Evolutionary conservation across 768 basidiomycete genomes (phyloP), one percentile per base, ranked within the genome.

Genomic region (Phanerochaete sordida): DNA sequence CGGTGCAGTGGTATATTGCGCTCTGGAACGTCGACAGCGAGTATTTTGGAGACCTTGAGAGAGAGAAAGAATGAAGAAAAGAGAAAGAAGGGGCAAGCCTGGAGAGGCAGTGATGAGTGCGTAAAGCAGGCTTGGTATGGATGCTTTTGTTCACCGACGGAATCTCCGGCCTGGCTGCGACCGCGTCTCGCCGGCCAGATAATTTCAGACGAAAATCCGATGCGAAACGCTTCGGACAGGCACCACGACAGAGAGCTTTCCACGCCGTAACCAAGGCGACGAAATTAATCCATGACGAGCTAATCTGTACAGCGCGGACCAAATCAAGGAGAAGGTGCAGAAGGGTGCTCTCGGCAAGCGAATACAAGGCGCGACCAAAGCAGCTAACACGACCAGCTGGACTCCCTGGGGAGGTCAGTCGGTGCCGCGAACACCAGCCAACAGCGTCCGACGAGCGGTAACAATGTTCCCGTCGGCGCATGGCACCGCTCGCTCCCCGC

Each of bases 171-270:
- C 15, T 48, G 24, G 24, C 27, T 48, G 27, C 47, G 47, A 48
- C 47, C 47, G 47, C 47, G 47, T 28, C 47, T 33, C 23, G 21
- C 31, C 53, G 33, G n/a, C 15, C 6, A 23, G 35, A 54, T 24
- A 54, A 26, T n/a, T 54, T 54, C 53, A 39, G 53, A 54, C 53
- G 53, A 43, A 26, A 54, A 54, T 39, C 53, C 53, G 37, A 54
- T 39, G 37, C 39, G 33, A 52, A 43, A 43, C 16, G 13, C 30
- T 35, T 39, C 23, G 33, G 23, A 54, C 33, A 54, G 53, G 53
- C 33, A 54, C 53, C 39, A 43, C 39, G 7, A 6, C 8, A 54
- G n/a, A 23, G 37, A 54, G 31, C 11, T 30, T 51, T 49, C 48
- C 26, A 52, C 21, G 23, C 30, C 16, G 53, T 54, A 43, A 33